These are phyloP conservation scores for Jasminum sambac DNA, from an alignment of 257 asterid genomes.

Conservation along the genomic window DNA sequence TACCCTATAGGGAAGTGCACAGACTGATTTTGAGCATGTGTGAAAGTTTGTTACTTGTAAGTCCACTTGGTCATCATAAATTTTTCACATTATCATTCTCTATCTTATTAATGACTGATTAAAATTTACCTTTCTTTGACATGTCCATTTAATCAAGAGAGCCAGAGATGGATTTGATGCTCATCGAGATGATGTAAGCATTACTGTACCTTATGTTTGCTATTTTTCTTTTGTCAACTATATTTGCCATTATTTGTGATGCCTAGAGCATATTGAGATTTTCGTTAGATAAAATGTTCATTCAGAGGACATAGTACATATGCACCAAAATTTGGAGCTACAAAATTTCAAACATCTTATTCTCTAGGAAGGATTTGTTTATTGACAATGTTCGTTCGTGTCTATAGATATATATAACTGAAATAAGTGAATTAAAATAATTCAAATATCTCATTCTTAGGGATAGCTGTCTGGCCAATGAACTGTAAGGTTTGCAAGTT, in stretches of 20 bases:
- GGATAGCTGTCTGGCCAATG: too few relatives aligned
- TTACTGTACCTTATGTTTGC: constrained; percentile 9
- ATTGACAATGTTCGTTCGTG: too few relatives aligned
- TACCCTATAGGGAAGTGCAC: too few relatives aligned
- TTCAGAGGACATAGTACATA: neutral
- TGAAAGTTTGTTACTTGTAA: neutral
- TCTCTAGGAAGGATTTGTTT: constrained; percentile 7
- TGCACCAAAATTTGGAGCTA: constrained; percentile 5
- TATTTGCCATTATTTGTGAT: constrained; percentile 7
- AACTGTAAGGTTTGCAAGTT: too few relatives aligned
- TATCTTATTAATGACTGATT: neutral
- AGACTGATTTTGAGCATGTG: constrained; percentile 4
- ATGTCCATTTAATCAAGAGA: constrained; percentile 22
- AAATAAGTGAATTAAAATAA: too few relatives aligned
- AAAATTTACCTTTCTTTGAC: constrained; percentile 7
- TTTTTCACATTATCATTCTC: neutral
- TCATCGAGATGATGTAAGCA: constrained; percentile 73
- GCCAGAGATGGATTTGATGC: too few relatives aligned
- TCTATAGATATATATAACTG: too few relatives aligned
- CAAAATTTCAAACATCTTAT: too few relatives aligned
- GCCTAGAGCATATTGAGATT: constrained; percentile 22
- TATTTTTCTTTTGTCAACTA: neutral
- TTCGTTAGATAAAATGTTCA: neutral
- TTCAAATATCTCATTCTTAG: too few relatives aligned
- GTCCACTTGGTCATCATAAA: neutral